A percentile compares a stretch with the other conserved stretches of the same genome.
phyloP scores from a whole-genome alignment of 345 rosid species.

The Camelina sativa region DNA sequence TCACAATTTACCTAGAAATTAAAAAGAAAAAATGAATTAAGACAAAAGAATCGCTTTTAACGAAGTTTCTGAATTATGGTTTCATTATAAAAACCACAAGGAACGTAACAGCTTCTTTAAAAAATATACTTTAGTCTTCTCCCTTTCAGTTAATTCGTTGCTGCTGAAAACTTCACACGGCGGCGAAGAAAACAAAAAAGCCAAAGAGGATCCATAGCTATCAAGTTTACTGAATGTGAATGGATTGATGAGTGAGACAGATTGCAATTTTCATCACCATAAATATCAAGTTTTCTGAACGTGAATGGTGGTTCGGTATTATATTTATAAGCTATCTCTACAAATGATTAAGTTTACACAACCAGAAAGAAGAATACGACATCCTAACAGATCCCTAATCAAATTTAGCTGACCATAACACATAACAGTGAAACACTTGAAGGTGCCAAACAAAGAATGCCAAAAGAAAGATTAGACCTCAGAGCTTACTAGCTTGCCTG shows the following conservation, averaged over 20 bases:
- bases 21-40: no score
- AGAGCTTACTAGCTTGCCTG: constrained; percentile 69
- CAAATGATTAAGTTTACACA: constrained; percentile 17
- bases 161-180: no score
- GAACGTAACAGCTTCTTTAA: no score
- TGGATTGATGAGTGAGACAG: neutral
- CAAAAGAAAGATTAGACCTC: constrained; percentile 1
- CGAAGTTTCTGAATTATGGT: no score
- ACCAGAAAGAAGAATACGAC: neutral
- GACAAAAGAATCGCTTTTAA: no score
- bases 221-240: no score
- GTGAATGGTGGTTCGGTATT: neutral
- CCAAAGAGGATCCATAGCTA: no score
- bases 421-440: constrained; percentile 1
- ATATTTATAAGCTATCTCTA: neutral
- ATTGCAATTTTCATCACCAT: neutral
- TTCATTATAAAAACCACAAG: no score
- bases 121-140: neutral
- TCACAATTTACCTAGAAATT: no score
- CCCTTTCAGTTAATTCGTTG: neutral
- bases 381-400: neutral
- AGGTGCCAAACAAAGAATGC: neutral
- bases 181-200: no score
- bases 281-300: neutral
- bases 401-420: neutral